Base-by-base conservation (phyloP, 2,329 filamentous ascomycete species). In the Bipolaris bicolor region DNA sequence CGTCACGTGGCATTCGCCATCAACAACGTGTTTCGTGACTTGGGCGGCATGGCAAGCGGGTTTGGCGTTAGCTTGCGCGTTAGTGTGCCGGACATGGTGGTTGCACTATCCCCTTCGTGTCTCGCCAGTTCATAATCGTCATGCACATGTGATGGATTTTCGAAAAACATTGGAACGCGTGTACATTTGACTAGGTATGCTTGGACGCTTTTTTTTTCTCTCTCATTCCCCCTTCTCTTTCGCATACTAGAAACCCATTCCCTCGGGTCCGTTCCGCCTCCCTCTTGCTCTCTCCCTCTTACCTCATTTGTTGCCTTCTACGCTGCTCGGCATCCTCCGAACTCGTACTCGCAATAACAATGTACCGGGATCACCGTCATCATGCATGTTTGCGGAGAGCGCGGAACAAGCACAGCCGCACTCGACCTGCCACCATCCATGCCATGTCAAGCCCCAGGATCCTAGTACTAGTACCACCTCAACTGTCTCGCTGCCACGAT, bases 21-120 rank as follows among this genome's bases (percentile, higher is more conserved):
- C 34, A 57, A 57, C 49, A 52, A 52, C 37, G 55, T 57, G 50
- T 57, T 52, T 52, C 44, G 49, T 47, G 49, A 41, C 43, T 56
- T 52, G 43, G 29, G 24, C 40, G 20, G 33, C 54, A 41, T 49
- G n/a, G 26, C 48, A 34, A 50, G 39, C 44, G 13, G 52, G 37
- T 48, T 51, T 37, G 33, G 46, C 46, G 22, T 49, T 49, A 49
- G 46, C 34, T 49, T 24, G 34, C 46, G 43, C 41, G 37, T 48
- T 53, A 52, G 49, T 37, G 36, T 44, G 43, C 31, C 44, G 53
- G 43, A 29, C 39, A 31, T 44, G 26, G 49, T 53, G 53, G 49
- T 31, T 48, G 52, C 44, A 47, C 47, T 39, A 57, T 52, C 34
- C 54, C 49, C 43, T 40, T 53, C 44, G 46, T 53, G 49, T 53